Conservation (phyloP, 2,329 filamentous ascomycete species). For the Cladosporium oxysporum region DNA sequence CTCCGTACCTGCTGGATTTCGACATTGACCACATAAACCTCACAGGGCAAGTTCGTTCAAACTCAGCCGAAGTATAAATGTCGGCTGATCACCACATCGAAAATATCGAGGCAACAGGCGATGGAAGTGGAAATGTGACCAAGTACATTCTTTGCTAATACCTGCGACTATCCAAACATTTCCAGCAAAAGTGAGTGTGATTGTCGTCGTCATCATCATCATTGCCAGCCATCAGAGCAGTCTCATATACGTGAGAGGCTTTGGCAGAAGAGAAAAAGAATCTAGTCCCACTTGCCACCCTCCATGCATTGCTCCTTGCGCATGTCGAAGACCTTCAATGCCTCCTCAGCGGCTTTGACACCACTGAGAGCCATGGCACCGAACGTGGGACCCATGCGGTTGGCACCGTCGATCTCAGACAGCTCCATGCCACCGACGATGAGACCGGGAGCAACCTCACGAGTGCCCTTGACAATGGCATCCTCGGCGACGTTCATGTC, state of each 20-base stretch:
- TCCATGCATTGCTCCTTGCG: conserved; percentile 76
- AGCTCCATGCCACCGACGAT: conserved; percentile 83
- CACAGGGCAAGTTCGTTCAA: too few species aligned
- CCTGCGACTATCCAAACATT: not conserved
- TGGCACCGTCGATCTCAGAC: conserved; percentile 52
- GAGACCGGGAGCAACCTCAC: conserved; percentile 82
- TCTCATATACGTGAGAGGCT: not conserved
- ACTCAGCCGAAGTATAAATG: too few species aligned
- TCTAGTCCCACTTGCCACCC: conserved; percentile 23
- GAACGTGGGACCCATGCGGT: conserved; percentile 88
- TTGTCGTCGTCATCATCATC: not conserved
- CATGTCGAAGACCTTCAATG: conserved; percentile 72
- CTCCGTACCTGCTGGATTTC: too few species aligned
- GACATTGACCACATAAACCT: too few species aligned
- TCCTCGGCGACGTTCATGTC: conserved; percentile 93
- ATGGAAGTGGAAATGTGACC: not conserved
- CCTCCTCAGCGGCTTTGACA: conserved; percentile 89
- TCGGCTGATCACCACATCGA: too few species aligned
- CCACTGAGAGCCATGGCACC: conserved; percentile 86
- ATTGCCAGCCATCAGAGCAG: not conserved
- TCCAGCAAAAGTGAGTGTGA: conserved; percentile 7
- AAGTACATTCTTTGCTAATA: not conserved
- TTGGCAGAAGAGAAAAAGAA: not conserved
- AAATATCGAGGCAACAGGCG: too few species aligned
- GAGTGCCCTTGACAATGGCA: conserved; percentile 87